Evolutionary conservation across 2,329 filamentous ascomycete genomes (phyloP).

Genomic region (Lasiodiplodia hormozganensis): DNA sequence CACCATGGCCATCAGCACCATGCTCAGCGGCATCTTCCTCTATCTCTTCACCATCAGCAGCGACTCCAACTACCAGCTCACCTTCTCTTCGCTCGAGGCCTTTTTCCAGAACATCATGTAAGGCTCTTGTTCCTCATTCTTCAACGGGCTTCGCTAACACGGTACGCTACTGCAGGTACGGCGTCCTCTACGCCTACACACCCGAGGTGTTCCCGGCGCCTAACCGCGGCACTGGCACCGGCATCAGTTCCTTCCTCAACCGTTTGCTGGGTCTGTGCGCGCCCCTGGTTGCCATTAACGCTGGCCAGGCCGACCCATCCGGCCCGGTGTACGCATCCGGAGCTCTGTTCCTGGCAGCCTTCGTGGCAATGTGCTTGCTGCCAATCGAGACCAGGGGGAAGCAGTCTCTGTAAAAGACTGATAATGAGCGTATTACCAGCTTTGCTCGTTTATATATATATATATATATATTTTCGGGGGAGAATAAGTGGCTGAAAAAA

Average conservation of each 20-base stretch:
- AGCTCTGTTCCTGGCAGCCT: slow-evolving; percentile 52
- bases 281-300: slow-evolving; percentile 67
- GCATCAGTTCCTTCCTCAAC: slow-evolving; percentile 75
- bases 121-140: neutral
- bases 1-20: slow-evolving; percentile 72
- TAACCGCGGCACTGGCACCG: slow-evolving; percentile 73
- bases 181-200: slow-evolving; percentile 77
- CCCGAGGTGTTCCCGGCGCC: slow-evolving; percentile 79
- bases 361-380: slow-evolving; percentile 50
- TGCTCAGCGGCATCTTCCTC: slow-evolving; percentile 72
- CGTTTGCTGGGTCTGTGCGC: slow-evolving; percentile 71
- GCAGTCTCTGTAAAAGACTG: slow-evolving; percentile 45
- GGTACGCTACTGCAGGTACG: slow-evolving; percentile 54
- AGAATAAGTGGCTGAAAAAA: neutral
- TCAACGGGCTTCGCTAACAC: neutral
- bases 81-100: slow-evolving; percentile 71
- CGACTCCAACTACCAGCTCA: slow-evolving; percentile 65
- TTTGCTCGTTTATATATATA: neutral
- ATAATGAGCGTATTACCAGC: no score
- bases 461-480: neutral
- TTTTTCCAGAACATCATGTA: slow-evolving; percentile 64
- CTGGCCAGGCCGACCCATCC: slow-evolving; percentile 46
- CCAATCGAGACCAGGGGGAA: slow-evolving; percentile 54
- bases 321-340: slow-evolving; percentile 53
- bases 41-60: slow-evolving; percentile 69